Percentiles rank a stretch among this genome's conserved stretches.
These are phyloP conservation scores for Sherardia arvensis DNA, from an alignment of 257 asterid species.

Conservation along the genomic window DNA sequence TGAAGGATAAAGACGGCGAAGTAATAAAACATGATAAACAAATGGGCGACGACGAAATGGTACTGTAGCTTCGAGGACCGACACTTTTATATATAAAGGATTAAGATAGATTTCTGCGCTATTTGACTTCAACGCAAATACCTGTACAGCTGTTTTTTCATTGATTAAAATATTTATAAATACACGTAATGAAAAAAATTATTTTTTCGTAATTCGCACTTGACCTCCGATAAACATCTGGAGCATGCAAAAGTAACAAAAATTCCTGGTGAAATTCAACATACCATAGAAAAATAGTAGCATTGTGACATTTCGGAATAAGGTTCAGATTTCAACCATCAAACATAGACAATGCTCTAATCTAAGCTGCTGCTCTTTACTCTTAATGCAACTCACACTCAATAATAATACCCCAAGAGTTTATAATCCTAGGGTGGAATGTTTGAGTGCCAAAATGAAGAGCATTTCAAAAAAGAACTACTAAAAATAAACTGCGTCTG, in stretches of 20 bases:
- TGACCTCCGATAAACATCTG: too few species aligned
- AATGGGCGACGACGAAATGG: too few species aligned
- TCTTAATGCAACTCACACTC: not conserved
- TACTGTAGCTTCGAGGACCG: too few species aligned
- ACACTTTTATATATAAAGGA: too few species aligned
- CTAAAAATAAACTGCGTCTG: not conserved
- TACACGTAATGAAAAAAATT: too few species aligned
- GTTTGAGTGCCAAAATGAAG: not conserved
- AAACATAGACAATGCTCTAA: not conserved
- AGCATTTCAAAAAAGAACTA: not conserved
- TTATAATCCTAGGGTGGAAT: not conserved
- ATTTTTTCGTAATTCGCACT: too few species aligned
- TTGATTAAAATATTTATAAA: too few species aligned
- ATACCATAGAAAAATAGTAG: not conserved
- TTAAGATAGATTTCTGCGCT: too few species aligned
- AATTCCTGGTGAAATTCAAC: not conserved
- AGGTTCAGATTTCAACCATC: not conserved
- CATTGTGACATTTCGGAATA: not conserved
- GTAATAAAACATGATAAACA: too few species aligned
- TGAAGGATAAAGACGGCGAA: too few species aligned
- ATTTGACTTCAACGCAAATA: too few species aligned
- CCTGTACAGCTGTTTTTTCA: too few species aligned
- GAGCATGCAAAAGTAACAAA: not conserved
- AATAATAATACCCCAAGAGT: not conserved
- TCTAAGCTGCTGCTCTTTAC: not conserved